Evolutionary conservation across 2,329 filamentous ascomycete species (phyloP), one percentile per base, ranked within the genome.

Genomic region (Claviceps pazoutovae): DNA sequence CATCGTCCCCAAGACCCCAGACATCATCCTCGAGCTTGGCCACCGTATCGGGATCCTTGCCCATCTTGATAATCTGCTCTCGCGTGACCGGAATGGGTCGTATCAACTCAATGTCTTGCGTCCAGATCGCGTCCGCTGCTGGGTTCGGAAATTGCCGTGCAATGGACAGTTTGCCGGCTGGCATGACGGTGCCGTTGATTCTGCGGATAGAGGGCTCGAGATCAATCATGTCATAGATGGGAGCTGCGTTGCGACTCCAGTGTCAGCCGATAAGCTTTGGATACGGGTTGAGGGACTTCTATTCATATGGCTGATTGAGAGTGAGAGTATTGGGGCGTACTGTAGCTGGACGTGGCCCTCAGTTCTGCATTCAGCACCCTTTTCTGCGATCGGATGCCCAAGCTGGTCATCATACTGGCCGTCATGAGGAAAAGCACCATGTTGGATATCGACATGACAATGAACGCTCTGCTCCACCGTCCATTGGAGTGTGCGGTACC

Each of bases 1-100:
- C 43, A 21, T 51, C 49, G 13, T 51, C 49, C 7, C 49, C 49
- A 14, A 51, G 41, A 21, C 49, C 49, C 49, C 49, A 51, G 8
- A 41, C 11, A 7, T 46, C 8, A 8, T 51, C 43, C 4, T 51
- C 49, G 7, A 51, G 30, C 34, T 51, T 51, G n/a, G 49, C 49
- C 16, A 41, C 49, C 30, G 42, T 51, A 30, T 51, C 49, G 6
- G 49, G 49, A 36, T 51, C 8, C 39, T 51, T 51, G 42, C 49
- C 49, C 17, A 51, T 30, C 21, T 41, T 51, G 42, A 51, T 39
- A 30, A 51, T 46, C 11, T 46, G 39, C 34, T 47, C 49, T 14
- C 49, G 42, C 1, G 42, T 46, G 11, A 46, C 43, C 8, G 36
- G 16, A 9, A 34, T 34, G 8, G 46, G 46, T 2, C 46, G 26